Conservation (phyloP, 148 eudicot genomes). For the Nyssa sinensis region DNA sequence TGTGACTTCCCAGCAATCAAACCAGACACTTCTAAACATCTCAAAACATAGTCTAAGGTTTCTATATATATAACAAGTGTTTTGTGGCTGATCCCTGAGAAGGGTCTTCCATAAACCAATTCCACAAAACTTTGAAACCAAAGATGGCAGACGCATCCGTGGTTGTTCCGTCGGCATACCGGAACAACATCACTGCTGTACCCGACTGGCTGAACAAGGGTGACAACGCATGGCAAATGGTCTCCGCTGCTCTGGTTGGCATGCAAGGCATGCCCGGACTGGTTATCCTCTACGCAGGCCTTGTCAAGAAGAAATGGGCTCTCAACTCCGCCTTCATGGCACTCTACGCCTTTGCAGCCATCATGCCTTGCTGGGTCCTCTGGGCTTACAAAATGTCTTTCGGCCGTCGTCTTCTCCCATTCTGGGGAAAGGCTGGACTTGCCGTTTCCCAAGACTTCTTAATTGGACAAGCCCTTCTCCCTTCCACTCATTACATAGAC, state of each 20-base stretch:
- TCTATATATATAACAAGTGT: neutral
- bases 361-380: constrained; percentile 24
- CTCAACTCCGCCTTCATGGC: constrained; percentile 32
- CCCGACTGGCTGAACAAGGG: constrained; percentile 29
- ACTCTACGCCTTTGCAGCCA: constrained; percentile 20
- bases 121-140: no score
- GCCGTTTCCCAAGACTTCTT: constrained; percentile 18
- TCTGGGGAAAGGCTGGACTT: constrained; percentile 21
- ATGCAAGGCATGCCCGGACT: constrained; percentile 25
- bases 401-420: constrained; percentile 18
- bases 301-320: constrained; percentile 31
- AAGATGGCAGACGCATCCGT: neutral
- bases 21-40: no score
- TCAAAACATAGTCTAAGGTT: neutral
- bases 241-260: constrained; percentile 19
- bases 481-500: constrained; percentile 3
- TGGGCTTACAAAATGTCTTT: constrained; percentile 31
- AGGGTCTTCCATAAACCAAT: no score
- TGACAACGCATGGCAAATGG: constrained; percentile 29
- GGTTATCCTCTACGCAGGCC: constrained; percentile 20
- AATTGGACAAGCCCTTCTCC: constrained; percentile 14
- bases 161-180: constrained; percentile 20
- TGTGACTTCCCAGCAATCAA: no score
- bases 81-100: neutral
- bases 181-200: neutral